Evolutionary conservation across 805 yeast species (phyloP).

Genomic region (Ogataea haglerorum): DNA sequence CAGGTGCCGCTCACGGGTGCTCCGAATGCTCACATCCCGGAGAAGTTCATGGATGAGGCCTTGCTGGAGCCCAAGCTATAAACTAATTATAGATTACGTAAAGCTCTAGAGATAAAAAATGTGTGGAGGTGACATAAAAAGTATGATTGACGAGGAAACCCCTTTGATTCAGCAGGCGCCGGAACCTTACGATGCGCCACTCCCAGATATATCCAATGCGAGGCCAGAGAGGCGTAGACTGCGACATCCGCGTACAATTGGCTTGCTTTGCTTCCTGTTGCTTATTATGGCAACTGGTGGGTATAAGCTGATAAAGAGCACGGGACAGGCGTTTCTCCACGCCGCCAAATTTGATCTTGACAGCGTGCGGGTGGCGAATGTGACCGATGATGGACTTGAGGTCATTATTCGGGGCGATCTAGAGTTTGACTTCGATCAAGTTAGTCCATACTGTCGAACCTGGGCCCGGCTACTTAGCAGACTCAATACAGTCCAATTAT

Average conservation of each 20-base stretch:
- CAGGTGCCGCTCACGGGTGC: slow-evolving; percentile 51
- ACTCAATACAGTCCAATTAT: too few species aligned
- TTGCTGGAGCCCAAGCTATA: slow-evolving; percentile 22
- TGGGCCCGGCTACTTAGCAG: too few species aligned
- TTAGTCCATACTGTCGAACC: too few species aligned
- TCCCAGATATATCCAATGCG: not conserved
- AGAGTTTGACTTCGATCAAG: not conserved
- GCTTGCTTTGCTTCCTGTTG: too few species aligned
- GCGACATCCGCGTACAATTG: too few species aligned
- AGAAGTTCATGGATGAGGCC: slow-evolving; percentile 23
- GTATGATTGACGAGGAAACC: slow-evolving; percentile 5
- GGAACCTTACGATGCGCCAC: not conserved
- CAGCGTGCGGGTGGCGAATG: not conserved
- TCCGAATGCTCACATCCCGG: slow-evolving; percentile 49
- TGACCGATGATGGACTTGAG: not conserved
- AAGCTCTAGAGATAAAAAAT: not conserved
- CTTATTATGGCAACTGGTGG: not conserved
- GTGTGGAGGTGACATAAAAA: not conserved
- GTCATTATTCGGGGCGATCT: not conserved
- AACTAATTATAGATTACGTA: not conserved
- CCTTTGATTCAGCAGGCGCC: slow-evolving; percentile 3
- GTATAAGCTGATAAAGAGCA: not conserved
- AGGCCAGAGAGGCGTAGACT: too few species aligned
- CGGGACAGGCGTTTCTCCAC: too few species aligned
- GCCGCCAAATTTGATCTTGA: not conserved